Conservation (phyloP, 176 grass and related monocot genomes). For the Eremochloa ophiuroides region DNA sequence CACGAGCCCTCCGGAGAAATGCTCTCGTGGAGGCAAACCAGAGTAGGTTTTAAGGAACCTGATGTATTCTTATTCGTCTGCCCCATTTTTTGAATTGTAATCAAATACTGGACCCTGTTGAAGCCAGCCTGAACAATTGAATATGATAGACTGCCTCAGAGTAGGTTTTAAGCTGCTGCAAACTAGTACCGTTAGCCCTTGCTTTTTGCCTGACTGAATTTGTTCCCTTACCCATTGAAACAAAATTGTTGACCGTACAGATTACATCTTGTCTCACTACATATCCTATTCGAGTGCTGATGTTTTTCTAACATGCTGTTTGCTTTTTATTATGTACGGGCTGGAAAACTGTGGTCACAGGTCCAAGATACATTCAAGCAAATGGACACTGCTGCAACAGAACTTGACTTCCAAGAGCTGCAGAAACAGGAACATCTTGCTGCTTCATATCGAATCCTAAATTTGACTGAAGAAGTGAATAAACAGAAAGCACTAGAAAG, state of each 20-base stretch:
- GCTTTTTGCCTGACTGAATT: background rate
- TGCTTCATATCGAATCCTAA: slow-evolving; percentile 51
- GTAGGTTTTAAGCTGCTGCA: background rate
- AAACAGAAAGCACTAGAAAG: slow-evolving; percentile 74
- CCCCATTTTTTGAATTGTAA: background rate
- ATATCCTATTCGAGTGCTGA: slow-evolving; percentile 4
- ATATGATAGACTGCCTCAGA: background rate
- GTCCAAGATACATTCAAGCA: slow-evolving; percentile 86
- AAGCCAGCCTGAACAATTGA: background rate
- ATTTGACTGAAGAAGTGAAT: slow-evolving; percentile 68
- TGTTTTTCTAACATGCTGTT: slow-evolving; percentile 12
- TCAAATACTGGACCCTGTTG: background rate
- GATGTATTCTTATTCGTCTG: background rate
- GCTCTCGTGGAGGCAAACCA: background rate
- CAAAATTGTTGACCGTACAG: background rate
- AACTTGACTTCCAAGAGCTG: slow-evolving; percentile 80
- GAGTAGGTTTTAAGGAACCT: background rate
- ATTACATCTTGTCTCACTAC: background rate
- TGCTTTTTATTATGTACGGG: slow-evolving; percentile 48
- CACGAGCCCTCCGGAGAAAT: too few species aligned
- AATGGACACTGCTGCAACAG: slow-evolving; percentile 72
- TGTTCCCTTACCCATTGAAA: background rate
- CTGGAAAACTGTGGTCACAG: slow-evolving; percentile 74
- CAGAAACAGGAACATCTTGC: slow-evolving; percentile 88
- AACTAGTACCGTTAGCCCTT: background rate